Evolutionary conservation across 1,284 basidiomycete genomes (phyloP).

Genomic region (Ustilago lituana): DNA sequence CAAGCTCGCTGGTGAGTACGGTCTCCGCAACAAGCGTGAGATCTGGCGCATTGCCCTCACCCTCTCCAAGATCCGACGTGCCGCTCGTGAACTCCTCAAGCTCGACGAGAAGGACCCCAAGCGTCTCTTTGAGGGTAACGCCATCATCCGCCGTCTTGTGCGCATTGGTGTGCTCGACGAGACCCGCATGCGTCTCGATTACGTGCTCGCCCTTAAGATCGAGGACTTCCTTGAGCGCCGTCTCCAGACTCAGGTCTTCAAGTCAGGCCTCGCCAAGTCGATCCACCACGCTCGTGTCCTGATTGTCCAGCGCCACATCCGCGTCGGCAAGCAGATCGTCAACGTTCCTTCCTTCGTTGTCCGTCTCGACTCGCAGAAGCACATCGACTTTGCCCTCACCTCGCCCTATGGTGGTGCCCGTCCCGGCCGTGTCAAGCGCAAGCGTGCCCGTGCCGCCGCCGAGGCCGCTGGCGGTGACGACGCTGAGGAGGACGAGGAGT

Average conservation of each 20-base stretch:
- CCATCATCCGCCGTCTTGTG: constrained; percentile 97
- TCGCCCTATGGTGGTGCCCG: constrained; percentile 98
- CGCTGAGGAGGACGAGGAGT: constrained; percentile 74
- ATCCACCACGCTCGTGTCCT: constrained; percentile 99
- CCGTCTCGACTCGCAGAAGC: constrained; percentile 73
- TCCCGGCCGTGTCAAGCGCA: constrained; percentile 97
- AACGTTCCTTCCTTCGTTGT: constrained; percentile 99
- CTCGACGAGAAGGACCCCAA: constrained; percentile 99
- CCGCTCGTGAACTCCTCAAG: constrained; percentile 99
- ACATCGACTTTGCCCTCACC: constrained; percentile 98
- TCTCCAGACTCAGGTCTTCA: constrained; percentile 99
- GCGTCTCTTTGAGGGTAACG: constrained; percentile 99
- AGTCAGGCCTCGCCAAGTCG: constrained; percentile 94
- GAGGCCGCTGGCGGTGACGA: constrained; percentile 90
- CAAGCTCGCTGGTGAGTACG: constrained; percentile 99
- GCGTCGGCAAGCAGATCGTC: constrained; percentile 99
- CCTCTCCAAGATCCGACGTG: constrained; percentile 99
- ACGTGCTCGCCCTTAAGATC: constrained; percentile 97
- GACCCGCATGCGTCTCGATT: constrained; percentile 86
- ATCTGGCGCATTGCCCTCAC: constrained; percentile 98
- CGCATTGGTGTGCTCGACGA: constrained; percentile 99
- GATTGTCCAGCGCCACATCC: constrained; percentile 96
- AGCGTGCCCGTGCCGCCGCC: constrained; percentile 91
- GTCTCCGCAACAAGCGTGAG: constrained; percentile 99
- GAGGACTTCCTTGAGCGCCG: constrained; percentile 99